Percentiles rank a stretch among this genome's conserved stretches.
These are phyloP conservation scores for Claviceps sp. DNA, from an alignment of 2,329 filamentous ascomycete species.

Conservation along the genomic window DNA sequence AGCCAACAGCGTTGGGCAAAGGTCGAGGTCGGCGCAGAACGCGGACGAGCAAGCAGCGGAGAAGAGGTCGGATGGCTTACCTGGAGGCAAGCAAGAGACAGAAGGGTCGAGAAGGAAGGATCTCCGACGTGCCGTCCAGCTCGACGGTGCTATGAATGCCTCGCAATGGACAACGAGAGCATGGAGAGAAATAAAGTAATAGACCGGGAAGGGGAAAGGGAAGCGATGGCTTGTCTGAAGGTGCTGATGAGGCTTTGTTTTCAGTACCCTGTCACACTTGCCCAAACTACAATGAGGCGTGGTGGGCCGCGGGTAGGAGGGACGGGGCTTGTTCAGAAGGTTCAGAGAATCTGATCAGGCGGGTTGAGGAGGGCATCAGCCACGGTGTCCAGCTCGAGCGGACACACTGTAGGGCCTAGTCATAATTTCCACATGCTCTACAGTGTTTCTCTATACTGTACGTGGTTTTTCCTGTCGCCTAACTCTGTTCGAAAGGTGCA, in stretches of 20 bases:
- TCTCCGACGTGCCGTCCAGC: slow-evolving; percentile 22
- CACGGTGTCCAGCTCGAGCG: not conserved
- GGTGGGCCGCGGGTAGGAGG: slow-evolving; percentile 10
- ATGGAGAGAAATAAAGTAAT: slow-evolving; percentile 15
- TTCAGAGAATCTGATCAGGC: not conserved
- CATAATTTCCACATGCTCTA: not conserved
- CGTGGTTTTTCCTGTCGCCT: not conserved
- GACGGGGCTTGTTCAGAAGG: slow-evolving; percentile 1
- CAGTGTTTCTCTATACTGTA: not conserved
- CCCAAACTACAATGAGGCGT: slow-evolving; percentile 15
- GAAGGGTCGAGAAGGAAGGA: slow-evolving; percentile 12
- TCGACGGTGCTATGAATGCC: slow-evolving; percentile 24
- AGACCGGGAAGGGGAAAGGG: slow-evolving; percentile 7
- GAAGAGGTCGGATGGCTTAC: slow-evolving; percentile 16
- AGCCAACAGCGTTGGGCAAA: slow-evolving; percentile 3
- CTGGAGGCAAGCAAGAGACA: slow-evolving; percentile 14
- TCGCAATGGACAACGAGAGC: slow-evolving; percentile 25
- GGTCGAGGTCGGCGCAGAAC: slow-evolving; percentile 4
- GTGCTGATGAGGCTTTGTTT: slow-evolving; percentile 29
- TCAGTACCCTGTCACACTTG: slow-evolving; percentile 23
- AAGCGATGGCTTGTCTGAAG: slow-evolving; percentile 15
- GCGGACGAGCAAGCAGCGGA: slow-evolving; percentile 4
- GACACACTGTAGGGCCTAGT: not conserved
- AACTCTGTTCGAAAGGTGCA: not conserved
- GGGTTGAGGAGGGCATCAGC: not conserved